Base-by-base conservation (phyloP, 2,329 filamentous ascomycete species). In the Ascochyta clinopodiicola region DNA sequence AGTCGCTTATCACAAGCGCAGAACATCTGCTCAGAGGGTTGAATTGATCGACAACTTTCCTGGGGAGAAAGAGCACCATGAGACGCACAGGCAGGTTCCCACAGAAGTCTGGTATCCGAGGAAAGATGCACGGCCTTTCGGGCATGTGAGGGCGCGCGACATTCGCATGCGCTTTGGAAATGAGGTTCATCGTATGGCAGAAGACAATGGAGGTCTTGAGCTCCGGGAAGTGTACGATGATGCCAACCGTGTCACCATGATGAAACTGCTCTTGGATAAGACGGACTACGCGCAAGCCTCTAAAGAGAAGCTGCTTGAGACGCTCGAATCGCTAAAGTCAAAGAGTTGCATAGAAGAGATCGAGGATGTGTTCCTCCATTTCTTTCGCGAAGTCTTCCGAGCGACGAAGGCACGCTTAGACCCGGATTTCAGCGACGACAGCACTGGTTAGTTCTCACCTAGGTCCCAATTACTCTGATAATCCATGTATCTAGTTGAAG, bases 201-300 rank as follows among this genome's bases (percentile, higher is more conserved):
- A 54, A 22, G 38, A 25, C 19, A 27, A 38, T 2, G 39, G 49
- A 4, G 37, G 19, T 5, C 29, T 40, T 2, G 36, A 43, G 1
- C 4, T 54, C 17, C 34, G 39, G 19, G 17, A 44, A 8, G 5
- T 44, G 13, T 48, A 44, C 19, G 36, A 35, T 19, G 31, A 44
- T 10, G 24, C 13, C 4, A 27, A 40, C 17, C 43, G 47, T 27
- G 36, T 52, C 8, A 36, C 21, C 4, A 40, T 42, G 46, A 58
- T 52, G 43, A 60, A 60, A 22, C 32, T 60, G 4, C 47, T 61
- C 6, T 31, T 61, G 2, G 47, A 59, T 42, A 34, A 56, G 8
- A 56, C 12, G 2, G 22, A 42, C 0, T 45, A 56, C n/a, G 50
- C 44, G 3, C 19, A 44, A 19, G 39, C 34, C 4, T 45, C 42